Percentiles rank a stretch among this genome's conserved stretches.
Conservation (phyloP, 495 filamentous ascomycete genomes). For the Lasiosphaeria hispida region DNA sequence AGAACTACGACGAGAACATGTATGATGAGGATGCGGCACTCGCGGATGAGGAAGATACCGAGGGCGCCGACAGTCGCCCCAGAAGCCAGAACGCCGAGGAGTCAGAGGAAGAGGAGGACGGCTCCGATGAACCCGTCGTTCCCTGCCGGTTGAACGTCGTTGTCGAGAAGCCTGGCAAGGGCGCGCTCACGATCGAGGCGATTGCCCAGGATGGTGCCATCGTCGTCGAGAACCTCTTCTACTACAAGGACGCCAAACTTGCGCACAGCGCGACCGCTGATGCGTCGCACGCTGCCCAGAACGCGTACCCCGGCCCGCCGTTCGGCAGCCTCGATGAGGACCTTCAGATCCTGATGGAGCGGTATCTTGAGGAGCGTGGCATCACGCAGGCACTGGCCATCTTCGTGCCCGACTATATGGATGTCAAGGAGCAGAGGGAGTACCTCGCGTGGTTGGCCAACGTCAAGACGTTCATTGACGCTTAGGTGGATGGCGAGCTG, state of each 20-base stretch:
- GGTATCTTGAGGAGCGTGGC: slow-evolving; percentile 91
- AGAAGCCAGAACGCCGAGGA: slow-evolving; percentile 47
- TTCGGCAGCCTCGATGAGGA: slow-evolving; percentile 96
- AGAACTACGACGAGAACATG: slow-evolving; percentile 58
- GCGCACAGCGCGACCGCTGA: slow-evolving; percentile 54
- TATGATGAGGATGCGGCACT: slow-evolving; percentile 59
- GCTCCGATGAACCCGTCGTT: slow-evolving; percentile 59
- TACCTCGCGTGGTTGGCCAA: slow-evolving; percentile 88
- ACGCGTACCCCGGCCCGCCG: slow-evolving; percentile 85
- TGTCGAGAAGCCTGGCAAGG: slow-evolving; percentile 75
- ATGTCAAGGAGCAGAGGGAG: slow-evolving; percentile 98
- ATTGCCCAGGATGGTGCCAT: slow-evolving; percentile 83
- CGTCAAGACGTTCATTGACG: slow-evolving; percentile 73
- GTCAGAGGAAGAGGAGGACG: slow-evolving; percentile 49
- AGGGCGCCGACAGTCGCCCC: slow-evolving; percentile 27
- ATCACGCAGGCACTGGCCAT: slow-evolving; percentile 82
- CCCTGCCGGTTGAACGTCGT: slow-evolving; percentile 82
- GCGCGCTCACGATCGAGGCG: slow-evolving; percentile 84
- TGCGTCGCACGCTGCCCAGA: slow-evolving; percentile 53
- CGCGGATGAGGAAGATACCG: slow-evolving; percentile 61
- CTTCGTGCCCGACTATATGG: slow-evolving; percentile 94
- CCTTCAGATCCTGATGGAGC: slow-evolving; percentile 84
- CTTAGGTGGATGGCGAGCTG: slow-evolving; percentile 41
- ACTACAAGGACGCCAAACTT: slow-evolving; percentile 71
- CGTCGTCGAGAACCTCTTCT: slow-evolving; percentile 87